Evolutionary conservation across 257 asterid genomes (phyloP).

Genomic region (Anisodus tanguticus): DNA sequence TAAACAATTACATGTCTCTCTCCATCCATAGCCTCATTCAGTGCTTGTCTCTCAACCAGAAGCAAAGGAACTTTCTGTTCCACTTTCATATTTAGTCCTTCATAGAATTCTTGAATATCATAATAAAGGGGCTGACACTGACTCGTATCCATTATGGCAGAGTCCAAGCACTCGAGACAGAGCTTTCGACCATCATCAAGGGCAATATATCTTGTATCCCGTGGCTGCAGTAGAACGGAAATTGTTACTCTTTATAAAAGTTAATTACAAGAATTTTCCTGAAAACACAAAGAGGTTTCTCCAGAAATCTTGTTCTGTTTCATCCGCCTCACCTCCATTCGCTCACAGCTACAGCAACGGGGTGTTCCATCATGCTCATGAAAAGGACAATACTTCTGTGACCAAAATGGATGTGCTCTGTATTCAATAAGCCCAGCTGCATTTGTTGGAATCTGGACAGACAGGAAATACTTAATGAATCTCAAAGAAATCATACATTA

Average conservation of each 20-base stretch:
- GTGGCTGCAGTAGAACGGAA: slow-evolving; percentile 54
- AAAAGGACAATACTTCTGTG: slow-evolving; percentile 94
- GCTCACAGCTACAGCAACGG: slow-evolving; percentile 97
- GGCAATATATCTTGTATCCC: slow-evolving; percentile 65
- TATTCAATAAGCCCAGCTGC: slow-evolving; percentile 92
- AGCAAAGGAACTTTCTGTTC: slow-evolving; percentile 84
- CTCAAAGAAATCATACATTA: slow-evolving; percentile 28
- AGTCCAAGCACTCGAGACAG: slow-evolving; percentile 91
- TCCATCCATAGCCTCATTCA: slow-evolving; percentile 93
- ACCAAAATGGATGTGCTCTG: slow-evolving; percentile 96
- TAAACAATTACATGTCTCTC: slow-evolving; percentile 70
- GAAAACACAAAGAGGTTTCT: neutral
- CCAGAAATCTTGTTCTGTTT: slow-evolving; percentile 19
- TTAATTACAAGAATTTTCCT: slow-evolving; percentile 23
- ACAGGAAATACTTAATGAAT: slow-evolving; percentile 29
- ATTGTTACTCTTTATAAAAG: slow-evolving; percentile 33
- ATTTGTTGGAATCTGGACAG: slow-evolving; percentile 86
- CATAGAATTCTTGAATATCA: slow-evolving; percentile 80
- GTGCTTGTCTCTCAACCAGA: slow-evolving; percentile 90
- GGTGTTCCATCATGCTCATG: slow-evolving; percentile 98
- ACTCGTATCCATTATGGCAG: slow-evolving; percentile 77
- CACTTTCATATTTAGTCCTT: slow-evolving; percentile 74
- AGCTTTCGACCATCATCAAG: slow-evolving; percentile 91
- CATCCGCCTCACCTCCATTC: slow-evolving; percentile 72
- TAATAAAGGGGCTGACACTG: slow-evolving; percentile 85